Percentiles rank a stretch among this genome's conserved stretches.
These are phyloP conservation scores for Panicum virgatum DNA, from an alignment of 202 grass and related monocot species.

Conservation along the genomic window DNA sequence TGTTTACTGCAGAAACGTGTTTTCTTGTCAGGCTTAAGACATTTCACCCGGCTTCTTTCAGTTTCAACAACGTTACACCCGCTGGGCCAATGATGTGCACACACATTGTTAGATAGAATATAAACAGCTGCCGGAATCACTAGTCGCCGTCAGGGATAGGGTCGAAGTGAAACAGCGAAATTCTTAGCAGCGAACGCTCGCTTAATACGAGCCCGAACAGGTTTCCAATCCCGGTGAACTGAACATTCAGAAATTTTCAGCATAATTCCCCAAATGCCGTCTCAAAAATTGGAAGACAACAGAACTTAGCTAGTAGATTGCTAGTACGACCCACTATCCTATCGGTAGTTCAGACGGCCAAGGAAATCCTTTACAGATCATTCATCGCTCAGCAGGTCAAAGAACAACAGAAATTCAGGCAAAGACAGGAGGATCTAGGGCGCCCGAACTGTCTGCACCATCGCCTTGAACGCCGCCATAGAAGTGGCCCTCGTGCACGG, in stretches of 20 bases:
- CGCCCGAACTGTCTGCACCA: not conserved
- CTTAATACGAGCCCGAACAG: no score
- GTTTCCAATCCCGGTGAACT: no score
- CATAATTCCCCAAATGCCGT: not conserved
- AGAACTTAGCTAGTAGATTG: not conserved
- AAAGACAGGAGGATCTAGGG: not conserved
- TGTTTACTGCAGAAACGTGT: not conserved
- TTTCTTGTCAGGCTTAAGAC: no score
- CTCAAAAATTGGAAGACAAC: not conserved
- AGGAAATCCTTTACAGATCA: not conserved
- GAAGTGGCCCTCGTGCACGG: not conserved
- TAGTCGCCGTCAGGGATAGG: no score
- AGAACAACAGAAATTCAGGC: not conserved
- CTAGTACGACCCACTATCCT: not conserved
- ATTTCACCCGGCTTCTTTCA: no score
- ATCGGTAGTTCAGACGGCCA: not conserved
- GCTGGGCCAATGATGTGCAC: no score
- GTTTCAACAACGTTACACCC: no score
- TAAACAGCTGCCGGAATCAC: no score
- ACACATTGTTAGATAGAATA: no score
- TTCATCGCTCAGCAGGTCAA: not conserved
- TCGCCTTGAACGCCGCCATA: slow-evolving; percentile 1
- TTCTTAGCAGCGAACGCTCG: no score
- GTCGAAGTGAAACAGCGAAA: no score
- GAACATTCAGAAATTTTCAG: not conserved